phyloP scores from a whole-genome alignment of 331 rosid genomes.

The Pyrus hybrid region DNA sequence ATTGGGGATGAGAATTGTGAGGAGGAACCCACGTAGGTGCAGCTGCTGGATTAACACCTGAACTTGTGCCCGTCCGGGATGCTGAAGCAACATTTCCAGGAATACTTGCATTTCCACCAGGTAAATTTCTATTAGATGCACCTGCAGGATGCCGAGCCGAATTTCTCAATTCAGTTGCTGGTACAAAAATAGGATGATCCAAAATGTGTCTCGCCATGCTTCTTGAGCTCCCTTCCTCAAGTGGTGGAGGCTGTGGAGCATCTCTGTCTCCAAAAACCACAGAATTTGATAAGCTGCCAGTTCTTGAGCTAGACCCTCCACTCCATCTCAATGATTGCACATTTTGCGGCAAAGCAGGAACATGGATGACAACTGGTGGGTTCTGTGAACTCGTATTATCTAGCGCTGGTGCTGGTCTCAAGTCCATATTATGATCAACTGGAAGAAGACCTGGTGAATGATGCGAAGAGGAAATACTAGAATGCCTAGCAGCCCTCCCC shows the following conservation, averaged over 20 bases:
- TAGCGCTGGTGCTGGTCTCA: slow-evolving; percentile 41
- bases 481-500: slow-evolving; percentile 50
- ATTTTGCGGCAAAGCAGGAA: slow-evolving; percentile 60
- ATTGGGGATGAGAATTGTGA: slow-evolving; percentile 56
- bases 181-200: slow-evolving; percentile 60
- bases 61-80: slow-evolving; percentile 39
- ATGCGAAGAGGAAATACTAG: slow-evolving; percentile 43
- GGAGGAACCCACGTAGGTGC: slow-evolving; percentile 60
- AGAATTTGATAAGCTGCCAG: slow-evolving; percentile 41
- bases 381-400: slow-evolving; percentile 53
- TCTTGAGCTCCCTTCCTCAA: slow-evolving; percentile 52
- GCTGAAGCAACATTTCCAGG: slow-evolving; percentile 71
- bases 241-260: slow-evolving; percentile 27
- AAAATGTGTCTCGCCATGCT: slow-evolving; percentile 46
- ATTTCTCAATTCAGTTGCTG: slow-evolving; percentile 61
- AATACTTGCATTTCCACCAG: slow-evolving; percentile 36
- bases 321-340: slow-evolving; percentile 57
- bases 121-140: slow-evolving; percentile 25
- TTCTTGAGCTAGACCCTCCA: slow-evolving; percentile 62
- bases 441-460: slow-evolving; percentile 42
- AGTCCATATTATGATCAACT: slow-evolving; percentile 45
- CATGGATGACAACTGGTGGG: slow-evolving; percentile 43
- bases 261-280: slow-evolving; percentile 38
- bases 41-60: slow-evolving; percentile 49
- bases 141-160: slow-evolving; percentile 37